These are phyloP conservation scores for Saccharomycopsis guyanensis DNA, from an alignment of 805 yeast species.

Conservation along the genomic window DNA sequence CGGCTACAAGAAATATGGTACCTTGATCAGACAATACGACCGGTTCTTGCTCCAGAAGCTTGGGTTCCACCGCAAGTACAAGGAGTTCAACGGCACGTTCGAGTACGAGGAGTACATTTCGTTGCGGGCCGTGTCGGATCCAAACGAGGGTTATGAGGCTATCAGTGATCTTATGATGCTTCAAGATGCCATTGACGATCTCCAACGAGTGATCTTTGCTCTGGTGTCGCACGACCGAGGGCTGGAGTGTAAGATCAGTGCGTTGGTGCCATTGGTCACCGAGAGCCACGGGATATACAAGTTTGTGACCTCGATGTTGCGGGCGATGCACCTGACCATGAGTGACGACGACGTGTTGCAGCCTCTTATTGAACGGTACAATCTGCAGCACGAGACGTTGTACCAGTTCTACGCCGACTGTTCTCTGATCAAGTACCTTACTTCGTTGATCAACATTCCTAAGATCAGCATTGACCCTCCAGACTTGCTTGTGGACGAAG, in stretches of 20 bases:
- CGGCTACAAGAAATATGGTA: slow-evolving; percentile 48
- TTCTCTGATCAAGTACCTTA: slow-evolving; percentile 44
- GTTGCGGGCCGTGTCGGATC: slow-evolving; percentile 79
- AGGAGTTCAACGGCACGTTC: slow-evolving; percentile 89
- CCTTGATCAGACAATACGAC: slow-evolving; percentile 71
- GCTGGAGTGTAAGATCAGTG: slow-evolving; percentile 72
- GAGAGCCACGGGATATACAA: slow-evolving; percentile 92
- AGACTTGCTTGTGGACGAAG: slow-evolving; percentile 25
- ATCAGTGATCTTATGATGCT: slow-evolving; percentile 76
- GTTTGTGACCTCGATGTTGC: slow-evolving; percentile 80
- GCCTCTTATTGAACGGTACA: slow-evolving; percentile 65
- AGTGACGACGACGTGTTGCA: slow-evolving; percentile 69
- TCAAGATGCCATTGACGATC: slow-evolving; percentile 76
- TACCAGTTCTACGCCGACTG: slow-evolving; percentile 87
- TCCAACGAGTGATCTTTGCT: slow-evolving; percentile 70
- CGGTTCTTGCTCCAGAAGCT: slow-evolving; percentile 63
- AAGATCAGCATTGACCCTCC: slow-evolving; percentile 28
- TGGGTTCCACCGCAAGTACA: slow-evolving; percentile 74
- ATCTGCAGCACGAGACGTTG: slow-evolving; percentile 56
- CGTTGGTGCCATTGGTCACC: slow-evolving; percentile 81
- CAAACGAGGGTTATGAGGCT: slow-evolving; percentile 91
- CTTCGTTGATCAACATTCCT: slow-evolving; percentile 18
- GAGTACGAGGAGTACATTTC: slow-evolving; percentile 95
- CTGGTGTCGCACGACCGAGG: slow-evolving; percentile 49
- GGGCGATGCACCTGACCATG: slow-evolving; percentile 74